These are phyloP conservation scores for Thuidium tamariscinum DNA, from an alignment of 225 moss, liverwort and hornwort species.

Conservation along the genomic window DNA sequence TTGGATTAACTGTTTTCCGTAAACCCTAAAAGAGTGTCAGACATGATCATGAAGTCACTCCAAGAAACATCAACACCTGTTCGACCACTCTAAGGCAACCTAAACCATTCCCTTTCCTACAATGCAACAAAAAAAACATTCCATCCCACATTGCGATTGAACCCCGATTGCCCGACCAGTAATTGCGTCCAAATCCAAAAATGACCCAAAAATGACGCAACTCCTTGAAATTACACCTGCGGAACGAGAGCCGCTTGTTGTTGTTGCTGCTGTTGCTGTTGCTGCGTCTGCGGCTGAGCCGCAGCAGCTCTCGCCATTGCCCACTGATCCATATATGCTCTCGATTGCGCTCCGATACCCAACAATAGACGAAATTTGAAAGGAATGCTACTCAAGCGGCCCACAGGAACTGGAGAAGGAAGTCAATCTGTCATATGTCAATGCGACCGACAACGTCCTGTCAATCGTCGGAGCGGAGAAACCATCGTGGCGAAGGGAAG, in stretches of 20 bases:
- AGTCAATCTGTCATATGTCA: background rate
- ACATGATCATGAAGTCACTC: background rate
- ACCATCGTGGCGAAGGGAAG: constrained; percentile 10
- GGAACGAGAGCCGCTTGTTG: constrained; percentile 16
- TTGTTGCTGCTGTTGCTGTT: background rate
- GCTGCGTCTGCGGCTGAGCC: background rate
- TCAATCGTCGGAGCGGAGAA: constrained; percentile 2
- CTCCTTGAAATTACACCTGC: constrained; percentile 3
- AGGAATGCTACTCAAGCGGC: background rate
- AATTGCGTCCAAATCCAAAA: background rate
- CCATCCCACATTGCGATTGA: background rate
- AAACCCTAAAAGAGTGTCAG: constrained; percentile 18
- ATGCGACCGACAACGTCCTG: background rate
- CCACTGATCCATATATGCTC: constrained; percentile 44
- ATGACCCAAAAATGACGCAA: background rate
- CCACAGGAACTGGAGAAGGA: background rate
- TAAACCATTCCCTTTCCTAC: background rate
- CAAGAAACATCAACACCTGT: constrained; percentile 1
- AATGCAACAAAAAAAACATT: background rate
- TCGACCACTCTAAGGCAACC: background rate
- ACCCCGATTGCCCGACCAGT: background rate
- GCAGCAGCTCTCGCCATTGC: constrained; percentile 36
- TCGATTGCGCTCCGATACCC: background rate
- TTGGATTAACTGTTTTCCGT: constrained; percentile 1
- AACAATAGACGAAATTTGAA: background rate